phyloP scores from a whole-genome alignment of 1,284 basidiomycete species.

The Neonothopanus nambi region DNA sequence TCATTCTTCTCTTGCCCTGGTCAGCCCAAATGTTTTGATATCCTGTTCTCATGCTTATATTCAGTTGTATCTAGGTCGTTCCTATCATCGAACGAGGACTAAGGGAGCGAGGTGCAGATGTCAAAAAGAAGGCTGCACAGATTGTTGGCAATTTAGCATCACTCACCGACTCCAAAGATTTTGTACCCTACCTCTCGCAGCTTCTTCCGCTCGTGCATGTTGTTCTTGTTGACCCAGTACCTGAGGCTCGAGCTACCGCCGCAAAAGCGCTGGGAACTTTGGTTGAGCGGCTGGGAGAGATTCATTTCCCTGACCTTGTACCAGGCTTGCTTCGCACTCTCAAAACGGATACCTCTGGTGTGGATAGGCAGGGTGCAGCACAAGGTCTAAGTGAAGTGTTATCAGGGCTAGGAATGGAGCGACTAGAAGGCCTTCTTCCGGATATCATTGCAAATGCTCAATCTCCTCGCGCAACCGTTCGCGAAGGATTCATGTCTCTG shows the following conservation, averaged over 20 bases:
- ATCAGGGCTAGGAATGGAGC: slow-evolving; percentile 95
- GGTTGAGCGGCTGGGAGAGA: slow-evolving; percentile 94
- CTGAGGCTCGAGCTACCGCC: slow-evolving; percentile 95
- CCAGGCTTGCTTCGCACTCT: slow-evolving; percentile 88
- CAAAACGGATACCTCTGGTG: slow-evolving; percentile 92
- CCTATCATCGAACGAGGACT: slow-evolving; percentile 96
- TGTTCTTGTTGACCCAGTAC: slow-evolving; percentile 94
- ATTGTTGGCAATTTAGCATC: slow-evolving; percentile 97
- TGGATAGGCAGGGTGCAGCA: slow-evolving; percentile 96
- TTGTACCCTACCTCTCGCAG: slow-evolving; percentile 90
- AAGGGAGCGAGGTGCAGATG: slow-evolving; percentile 89
- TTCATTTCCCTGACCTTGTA: slow-evolving; percentile 94
- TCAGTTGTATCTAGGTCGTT: slow-evolving; percentile 61
- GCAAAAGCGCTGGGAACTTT: slow-evolving; percentile 97
- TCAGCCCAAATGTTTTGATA: slow-evolving; percentile 35
- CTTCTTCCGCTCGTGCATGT: slow-evolving; percentile 91
- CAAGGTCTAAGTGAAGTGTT: slow-evolving; percentile 97
- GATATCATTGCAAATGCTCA: slow-evolving; percentile 93
- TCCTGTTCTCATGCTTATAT: slow-evolving; percentile 10
- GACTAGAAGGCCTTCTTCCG: slow-evolving; percentile 92
- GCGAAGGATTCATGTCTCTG: slow-evolving; percentile 98
- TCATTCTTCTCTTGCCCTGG: slow-evolving; percentile 94
- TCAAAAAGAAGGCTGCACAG: slow-evolving; percentile 94
- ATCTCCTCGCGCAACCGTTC: slow-evolving; percentile 87
- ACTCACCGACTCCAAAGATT: slow-evolving; percentile 94